Conservation (phyloP, 352 stramenopile genomes). For the Globisporangium parvum region DNA sequence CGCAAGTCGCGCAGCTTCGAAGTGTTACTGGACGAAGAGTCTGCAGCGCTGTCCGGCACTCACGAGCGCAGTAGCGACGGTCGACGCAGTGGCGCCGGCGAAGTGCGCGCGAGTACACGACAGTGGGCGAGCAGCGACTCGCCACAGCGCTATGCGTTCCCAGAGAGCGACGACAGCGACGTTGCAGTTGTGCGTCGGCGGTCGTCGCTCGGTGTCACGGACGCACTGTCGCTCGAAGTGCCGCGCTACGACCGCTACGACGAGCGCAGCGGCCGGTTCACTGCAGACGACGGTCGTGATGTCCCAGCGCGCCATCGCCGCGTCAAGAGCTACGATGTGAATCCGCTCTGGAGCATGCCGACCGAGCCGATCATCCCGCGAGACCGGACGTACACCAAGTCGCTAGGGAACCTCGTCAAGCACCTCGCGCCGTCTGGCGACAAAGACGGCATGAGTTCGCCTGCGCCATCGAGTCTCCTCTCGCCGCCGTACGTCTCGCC, state of each 20-base stretch:
- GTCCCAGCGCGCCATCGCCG: slow-evolving; percentile 23
- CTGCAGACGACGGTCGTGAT: not conserved
- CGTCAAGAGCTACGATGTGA: slow-evolving; percentile 44
- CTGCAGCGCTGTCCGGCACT: not conserved
- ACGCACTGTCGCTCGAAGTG: slow-evolving; percentile 41
- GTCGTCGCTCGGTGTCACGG: slow-evolving; percentile 18
- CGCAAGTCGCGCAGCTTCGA: slow-evolving; percentile 50
- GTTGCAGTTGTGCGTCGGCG: slow-evolving; percentile 2
- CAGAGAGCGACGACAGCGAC: slow-evolving; percentile 3
- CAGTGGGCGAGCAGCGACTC: slow-evolving; percentile 1
- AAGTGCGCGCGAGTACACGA: not conserved
- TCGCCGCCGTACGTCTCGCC: slow-evolving; percentile 42
- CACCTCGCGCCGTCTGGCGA: slow-evolving; percentile 53
- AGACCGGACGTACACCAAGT: slow-evolving; percentile 71
- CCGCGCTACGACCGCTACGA: slow-evolving; percentile 28
- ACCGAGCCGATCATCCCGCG: slow-evolving; percentile 24
- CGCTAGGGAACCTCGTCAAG: slow-evolving; percentile 72
- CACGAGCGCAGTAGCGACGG: not conserved
- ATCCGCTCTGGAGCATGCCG: slow-evolving; percentile 20
- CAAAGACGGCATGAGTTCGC: slow-evolving; percentile 12
- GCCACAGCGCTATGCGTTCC: not conserved
- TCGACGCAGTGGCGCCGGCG: not conserved
- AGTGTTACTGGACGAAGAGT: slow-evolving; percentile 20
- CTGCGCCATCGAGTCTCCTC: slow-evolving; percentile 7
- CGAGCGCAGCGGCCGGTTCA: slow-evolving; percentile 11